These are phyloP conservation scores for Blastobotrys illinoisensis DNA, from an alignment of 1,139 yeast species.

Conservation along the genomic window DNA sequence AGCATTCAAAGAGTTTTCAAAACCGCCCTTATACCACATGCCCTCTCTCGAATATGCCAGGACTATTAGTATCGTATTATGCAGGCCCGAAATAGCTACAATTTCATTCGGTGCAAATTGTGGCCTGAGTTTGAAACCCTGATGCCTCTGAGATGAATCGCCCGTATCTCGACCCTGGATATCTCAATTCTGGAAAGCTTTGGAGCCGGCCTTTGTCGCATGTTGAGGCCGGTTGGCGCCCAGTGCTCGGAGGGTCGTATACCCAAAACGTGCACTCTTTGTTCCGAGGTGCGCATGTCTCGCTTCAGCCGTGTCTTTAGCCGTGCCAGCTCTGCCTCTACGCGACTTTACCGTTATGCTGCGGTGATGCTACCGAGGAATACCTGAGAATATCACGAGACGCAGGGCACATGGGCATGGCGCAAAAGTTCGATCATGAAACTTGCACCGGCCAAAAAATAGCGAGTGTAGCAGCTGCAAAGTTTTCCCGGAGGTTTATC, in stretches of 20 bases:
- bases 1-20: too few relatives aligned
- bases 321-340: too few relatives aligned
- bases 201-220: not conserved
- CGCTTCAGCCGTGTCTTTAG: not conserved
- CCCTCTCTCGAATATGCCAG: too few relatives aligned
- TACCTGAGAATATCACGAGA: too few relatives aligned
- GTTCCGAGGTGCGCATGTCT: not conserved
- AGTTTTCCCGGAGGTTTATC: not conserved
- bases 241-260: not conserved
- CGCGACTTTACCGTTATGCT: too few relatives aligned
- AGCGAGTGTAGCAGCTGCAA: not conserved
- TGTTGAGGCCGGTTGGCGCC: not conserved
- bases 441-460: too few relatives aligned
- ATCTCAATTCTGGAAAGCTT: not conserved
- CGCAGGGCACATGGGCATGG: too few relatives aligned
- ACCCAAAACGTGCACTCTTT: not conserved
- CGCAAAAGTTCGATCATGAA: too few relatives aligned
- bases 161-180: not conserved
- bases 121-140: not conserved
- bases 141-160: not conserved
- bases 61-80: too few relatives aligned
- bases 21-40: too few relatives aligned
- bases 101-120: not conserved
- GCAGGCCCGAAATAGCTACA: not conserved
- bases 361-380: too few relatives aligned